phyloP scores from a whole-genome alignment of 2,329 filamentous ascomycete species.

The Talaromyces sp. region DNA sequence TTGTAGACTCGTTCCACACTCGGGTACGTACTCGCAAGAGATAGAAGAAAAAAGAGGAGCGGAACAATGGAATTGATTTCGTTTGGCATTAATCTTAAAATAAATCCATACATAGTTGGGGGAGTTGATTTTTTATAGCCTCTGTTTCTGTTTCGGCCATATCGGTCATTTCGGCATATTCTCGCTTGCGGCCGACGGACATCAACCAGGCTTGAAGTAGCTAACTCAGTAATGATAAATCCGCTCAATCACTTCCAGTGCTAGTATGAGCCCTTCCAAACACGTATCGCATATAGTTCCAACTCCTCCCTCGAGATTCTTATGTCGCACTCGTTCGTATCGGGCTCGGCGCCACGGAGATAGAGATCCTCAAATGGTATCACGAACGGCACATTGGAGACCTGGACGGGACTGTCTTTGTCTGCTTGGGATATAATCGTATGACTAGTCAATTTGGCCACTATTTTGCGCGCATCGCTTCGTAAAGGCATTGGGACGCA shows the following conservation, averaged over 20 bases:
- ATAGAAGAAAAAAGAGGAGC: not conserved
- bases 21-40: not conserved
- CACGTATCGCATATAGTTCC: conserved; percentile 5
- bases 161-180: not conserved
- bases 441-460: not conserved
- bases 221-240: no score
- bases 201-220: not conserved
- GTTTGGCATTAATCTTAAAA: not conserved
- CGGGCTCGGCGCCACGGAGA: not conserved
- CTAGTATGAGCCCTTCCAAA: conserved; percentile 5
- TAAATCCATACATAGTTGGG: not conserved
- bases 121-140: not conserved
- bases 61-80: not conserved
- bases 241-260: not conserved
- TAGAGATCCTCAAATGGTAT: conserved; percentile 8
- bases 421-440: not conserved
- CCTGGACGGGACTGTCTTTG: not conserved
- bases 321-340: not conserved
- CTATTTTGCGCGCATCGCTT: not conserved
- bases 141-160: not conserved
- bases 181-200: not conserved
- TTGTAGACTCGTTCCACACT: no score
- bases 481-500: not conserved
- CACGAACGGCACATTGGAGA: conserved; percentile 1
- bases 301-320: conserved; percentile 2